A percentile compares a stretch with the other conserved stretches of the same genome.
Conservation (phyloP, 352 stramenopile species). For the Phytophthora hybrid region DNA sequence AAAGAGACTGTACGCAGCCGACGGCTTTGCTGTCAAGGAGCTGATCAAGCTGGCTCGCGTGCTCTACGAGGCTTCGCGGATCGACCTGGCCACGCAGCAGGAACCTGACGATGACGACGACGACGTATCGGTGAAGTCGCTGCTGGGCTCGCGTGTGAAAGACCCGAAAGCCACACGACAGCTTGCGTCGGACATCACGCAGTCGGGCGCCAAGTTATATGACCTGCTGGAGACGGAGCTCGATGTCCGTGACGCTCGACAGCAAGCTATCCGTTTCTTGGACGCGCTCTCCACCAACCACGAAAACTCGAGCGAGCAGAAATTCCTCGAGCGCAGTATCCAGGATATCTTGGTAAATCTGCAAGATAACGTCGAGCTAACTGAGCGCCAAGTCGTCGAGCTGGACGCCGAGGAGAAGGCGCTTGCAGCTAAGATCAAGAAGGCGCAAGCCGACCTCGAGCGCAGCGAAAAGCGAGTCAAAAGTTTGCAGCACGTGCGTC, state of each 20-base stretch:
- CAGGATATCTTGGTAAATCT: constrained; percentile 76
- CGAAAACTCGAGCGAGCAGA: constrained; percentile 87
- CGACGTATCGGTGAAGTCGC: constrained; percentile 71
- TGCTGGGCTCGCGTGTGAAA: constrained; percentile 82
- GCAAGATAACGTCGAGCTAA: constrained; percentile 89
- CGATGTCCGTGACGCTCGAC: constrained; percentile 82
- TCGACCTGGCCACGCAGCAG: constrained; percentile 61
- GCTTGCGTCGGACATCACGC: constrained; percentile 94
- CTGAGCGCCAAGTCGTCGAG: constrained; percentile 90
- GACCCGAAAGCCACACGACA: constrained; percentile 92
- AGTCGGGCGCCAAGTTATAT: constrained; percentile 92
- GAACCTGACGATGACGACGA: constrained; percentile 79
- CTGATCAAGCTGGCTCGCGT: constrained; percentile 95
- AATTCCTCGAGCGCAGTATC: constrained; percentile 89
- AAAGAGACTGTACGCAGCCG: constrained; percentile 96
- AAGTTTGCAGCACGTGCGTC: constrained; percentile 92
- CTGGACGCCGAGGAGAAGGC: constrained; percentile 94
- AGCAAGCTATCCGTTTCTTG: constrained; percentile 93
- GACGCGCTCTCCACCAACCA: constrained; percentile 90
- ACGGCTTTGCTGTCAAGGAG: constrained; percentile 94
- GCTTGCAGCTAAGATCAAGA: constrained; percentile 94
- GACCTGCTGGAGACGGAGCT: constrained; percentile 93
- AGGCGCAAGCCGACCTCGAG: constrained; percentile 95
- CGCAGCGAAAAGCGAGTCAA: constrained; percentile 95
- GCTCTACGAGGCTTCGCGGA: constrained; percentile 91